These are phyloP conservation scores for Candida pseudoglaebosa DNA, from an alignment of 805 yeast genomes.

Conservation along the genomic window DNA sequence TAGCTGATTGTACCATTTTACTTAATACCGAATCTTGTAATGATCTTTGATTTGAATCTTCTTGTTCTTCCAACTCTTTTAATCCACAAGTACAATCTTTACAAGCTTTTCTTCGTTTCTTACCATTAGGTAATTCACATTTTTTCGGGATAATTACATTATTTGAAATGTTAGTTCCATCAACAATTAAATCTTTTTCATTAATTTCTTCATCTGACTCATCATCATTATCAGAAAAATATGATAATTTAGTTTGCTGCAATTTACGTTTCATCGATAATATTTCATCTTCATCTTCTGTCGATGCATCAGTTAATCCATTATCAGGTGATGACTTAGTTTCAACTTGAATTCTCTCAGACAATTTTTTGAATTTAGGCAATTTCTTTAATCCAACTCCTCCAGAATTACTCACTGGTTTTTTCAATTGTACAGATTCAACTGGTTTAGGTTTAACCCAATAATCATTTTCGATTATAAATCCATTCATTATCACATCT, in stretches of 20 bases:
- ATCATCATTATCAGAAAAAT: conserved; percentile 49
- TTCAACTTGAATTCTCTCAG: conserved; percentile 4
- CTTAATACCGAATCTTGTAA: conserved; percentile 45
- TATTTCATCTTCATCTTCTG: conserved; percentile 37
- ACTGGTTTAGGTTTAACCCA: conserved; percentile 56
- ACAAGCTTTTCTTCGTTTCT: conserved; percentile 86
- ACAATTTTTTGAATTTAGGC: conserved; percentile 15
- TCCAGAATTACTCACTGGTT: conserved; percentile 13
- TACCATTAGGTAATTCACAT: conserved; percentile 50
- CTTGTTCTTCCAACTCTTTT: conserved; percentile 78
- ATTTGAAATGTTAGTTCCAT: conserved; percentile 8
- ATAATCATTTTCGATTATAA: conserved; percentile 40
- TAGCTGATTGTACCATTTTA: conserved; percentile 48
- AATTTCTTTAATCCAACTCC: conserved; percentile 12
- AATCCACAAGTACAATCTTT: conserved; percentile 98
- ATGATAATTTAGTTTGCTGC: conserved; percentile 47
- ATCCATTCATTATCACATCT: conserved; percentile 66
- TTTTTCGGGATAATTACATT: conserved; percentile 55
- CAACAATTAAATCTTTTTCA: conserved; percentile 37
- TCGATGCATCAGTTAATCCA: conserved; percentile 44
- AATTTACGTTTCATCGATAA: conserved; percentile 42
- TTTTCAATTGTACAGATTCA: conserved; percentile 30
- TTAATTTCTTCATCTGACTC: conserved; percentile 46
- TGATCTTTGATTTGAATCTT: conserved; percentile 41
- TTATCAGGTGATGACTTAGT: conserved; percentile 11